phyloP scores from a whole-genome alignment of 108 stramenopile genomes.

The Skeletonema potamos region DNA sequence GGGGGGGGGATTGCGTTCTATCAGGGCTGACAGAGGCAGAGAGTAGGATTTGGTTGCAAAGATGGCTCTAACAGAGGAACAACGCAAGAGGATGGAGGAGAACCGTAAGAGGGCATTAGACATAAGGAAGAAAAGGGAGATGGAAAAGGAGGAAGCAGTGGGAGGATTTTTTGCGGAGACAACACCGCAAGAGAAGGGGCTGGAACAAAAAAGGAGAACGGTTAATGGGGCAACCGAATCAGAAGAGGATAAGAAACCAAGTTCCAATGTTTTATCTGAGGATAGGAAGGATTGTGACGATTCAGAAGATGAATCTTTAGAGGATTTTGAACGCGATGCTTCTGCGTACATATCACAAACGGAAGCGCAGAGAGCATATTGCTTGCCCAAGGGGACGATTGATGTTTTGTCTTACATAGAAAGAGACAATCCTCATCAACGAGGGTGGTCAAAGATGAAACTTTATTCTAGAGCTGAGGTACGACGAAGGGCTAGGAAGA shows the following conservation, averaged over 20 bases:
- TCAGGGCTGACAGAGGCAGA: not conserved
- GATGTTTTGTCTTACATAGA: constrained; percentile 67
- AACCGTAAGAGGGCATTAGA: constrained; percentile 74
- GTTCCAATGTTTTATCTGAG: not conserved
- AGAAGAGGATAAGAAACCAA: constrained; percentile 3
- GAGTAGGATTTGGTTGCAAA: not conserved
- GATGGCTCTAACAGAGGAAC: constrained; percentile 76
- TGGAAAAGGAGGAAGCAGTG: constrained; percentile 19
- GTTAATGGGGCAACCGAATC: constrained; percentile 2
- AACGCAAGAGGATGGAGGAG: constrained; percentile 66
- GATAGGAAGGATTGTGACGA: not conserved
- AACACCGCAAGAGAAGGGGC: not conserved
- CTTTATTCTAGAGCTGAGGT: constrained; percentile 69
- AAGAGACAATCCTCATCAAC: constrained; percentile 69
- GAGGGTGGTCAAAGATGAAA: constrained; percentile 72
- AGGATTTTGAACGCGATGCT: constrained; percentile 75
- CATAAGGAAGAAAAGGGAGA: constrained; percentile 50
- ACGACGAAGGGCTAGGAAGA: constrained; percentile 59
- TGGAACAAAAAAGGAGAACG: constrained; percentile 16
- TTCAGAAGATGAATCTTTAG: constrained; percentile 44
- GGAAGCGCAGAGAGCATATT: constrained; percentile 73
- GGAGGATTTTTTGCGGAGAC: constrained; percentile 22
- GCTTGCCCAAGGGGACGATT: constrained; percentile 79
- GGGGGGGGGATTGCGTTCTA: not conserved
- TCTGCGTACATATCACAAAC: constrained; percentile 69